Percentiles rank a stretch among this genome's conserved stretches.
phyloP scores from a whole-genome alignment of 2,329 filamentous ascomycete genomes.

The Ampelomyces quisqualis region DNA sequence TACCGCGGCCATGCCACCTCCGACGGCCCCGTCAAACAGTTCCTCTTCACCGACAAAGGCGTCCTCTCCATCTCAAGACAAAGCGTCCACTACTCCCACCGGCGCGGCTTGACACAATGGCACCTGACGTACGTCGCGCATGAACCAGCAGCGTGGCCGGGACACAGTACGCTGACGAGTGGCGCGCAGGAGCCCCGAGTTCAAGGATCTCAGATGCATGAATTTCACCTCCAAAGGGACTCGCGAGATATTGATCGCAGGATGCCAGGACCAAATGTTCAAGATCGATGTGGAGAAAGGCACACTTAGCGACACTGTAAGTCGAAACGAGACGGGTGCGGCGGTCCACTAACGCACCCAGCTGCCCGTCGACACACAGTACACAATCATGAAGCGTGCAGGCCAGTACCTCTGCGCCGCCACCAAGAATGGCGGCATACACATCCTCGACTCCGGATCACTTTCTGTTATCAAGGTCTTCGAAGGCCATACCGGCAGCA shows the following conservation, averaged over 20 bases:
- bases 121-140: conserved; percentile 67
- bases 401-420: conserved; percentile 88
- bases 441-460: conserved; percentile 78
- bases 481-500: conserved; percentile 83
- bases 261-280: conserved; percentile 83
- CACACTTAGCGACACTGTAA: conserved; percentile 45
- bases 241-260: conserved; percentile 81
- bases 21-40: conserved; percentile 79
- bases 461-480: conserved; percentile 81
- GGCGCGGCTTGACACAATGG: conserved; percentile 83
- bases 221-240: conserved; percentile 87
- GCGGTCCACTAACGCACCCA: conserved; percentile 44
- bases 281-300: conserved; percentile 65
- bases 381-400: conserved; percentile 88
- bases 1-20: conserved; percentile 73
- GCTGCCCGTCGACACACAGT: conserved; percentile 72
- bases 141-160: background rate
- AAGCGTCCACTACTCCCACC: conserved; percentile 84
- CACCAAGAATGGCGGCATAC: conserved; percentile 76
- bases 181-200: conserved; percentile 63
- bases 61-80: conserved; percentile 80
- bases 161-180: conserved; percentile 18
- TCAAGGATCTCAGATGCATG: conserved; percentile 91
- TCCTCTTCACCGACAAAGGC: conserved; percentile 88
- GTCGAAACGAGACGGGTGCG: conserved; percentile 3